Conservation (phyloP, 495 filamentous ascomycete genomes). For the Annulohypoxylon stygium region DNA sequence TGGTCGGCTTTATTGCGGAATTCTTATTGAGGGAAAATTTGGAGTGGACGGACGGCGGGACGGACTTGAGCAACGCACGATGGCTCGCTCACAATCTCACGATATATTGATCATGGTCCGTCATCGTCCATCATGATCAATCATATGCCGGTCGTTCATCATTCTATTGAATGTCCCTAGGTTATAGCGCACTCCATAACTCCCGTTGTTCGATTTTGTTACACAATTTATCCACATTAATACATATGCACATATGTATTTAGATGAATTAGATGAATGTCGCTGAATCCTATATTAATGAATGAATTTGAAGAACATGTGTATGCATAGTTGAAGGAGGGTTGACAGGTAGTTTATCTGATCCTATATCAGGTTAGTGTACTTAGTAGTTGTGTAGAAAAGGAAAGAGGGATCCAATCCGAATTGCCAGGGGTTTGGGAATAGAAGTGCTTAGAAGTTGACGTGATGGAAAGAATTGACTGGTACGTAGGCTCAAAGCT, state of each 20-base stretch:
- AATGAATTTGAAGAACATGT: too few species aligned
- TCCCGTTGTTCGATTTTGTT: slow-evolving; percentile 2
- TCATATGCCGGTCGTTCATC: slow-evolving; percentile 12
- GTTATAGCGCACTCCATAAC: neutral
- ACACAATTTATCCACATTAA: slow-evolving; percentile 26
- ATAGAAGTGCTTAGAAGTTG: slow-evolving; percentile 1
- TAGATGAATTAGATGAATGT: slow-evolving; percentile 5
- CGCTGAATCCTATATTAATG: neutral
- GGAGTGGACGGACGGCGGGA: slow-evolving; percentile 5
- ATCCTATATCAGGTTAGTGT: slow-evolving; percentile 11
- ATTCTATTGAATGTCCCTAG: neutral
- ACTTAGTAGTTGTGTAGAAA: neutral
- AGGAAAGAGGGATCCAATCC: slow-evolving; percentile 6
- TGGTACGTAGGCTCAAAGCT: neutral
- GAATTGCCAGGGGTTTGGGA: slow-evolving; percentile 16
- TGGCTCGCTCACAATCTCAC: slow-evolving; percentile 19
- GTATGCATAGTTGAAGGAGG: neutral
- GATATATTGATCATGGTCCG: neutral
- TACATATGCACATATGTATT: neutral
- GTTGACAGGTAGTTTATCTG: slow-evolving; percentile 8
- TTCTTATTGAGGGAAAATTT: slow-evolving; percentile 16
- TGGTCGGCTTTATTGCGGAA: slow-evolving; percentile 31
- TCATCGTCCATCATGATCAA: neutral
- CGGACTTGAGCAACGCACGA: slow-evolving; percentile 1
- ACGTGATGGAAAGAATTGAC: neutral